A percentile compares a stretch with the other conserved stretches of the same genome.
phyloP scores from a whole-genome alignment of 179 eudicot genomes.

The Silene noctiflora region DNA sequence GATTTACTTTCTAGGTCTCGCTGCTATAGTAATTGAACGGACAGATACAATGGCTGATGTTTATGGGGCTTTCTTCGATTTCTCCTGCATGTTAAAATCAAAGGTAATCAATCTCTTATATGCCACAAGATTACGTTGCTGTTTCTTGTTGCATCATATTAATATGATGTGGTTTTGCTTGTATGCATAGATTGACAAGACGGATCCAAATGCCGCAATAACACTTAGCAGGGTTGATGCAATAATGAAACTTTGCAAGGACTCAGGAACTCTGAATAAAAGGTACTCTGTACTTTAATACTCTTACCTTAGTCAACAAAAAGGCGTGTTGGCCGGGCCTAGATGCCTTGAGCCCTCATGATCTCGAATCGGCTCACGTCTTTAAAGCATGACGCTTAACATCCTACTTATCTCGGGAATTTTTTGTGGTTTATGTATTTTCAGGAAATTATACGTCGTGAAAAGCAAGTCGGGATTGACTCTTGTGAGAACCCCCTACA shows the following conservation, averaged over 20 bases:
- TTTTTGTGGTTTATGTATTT: not conserved
- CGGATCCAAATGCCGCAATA: slow-evolving; percentile 69
- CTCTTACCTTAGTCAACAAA: not conserved
- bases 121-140: not conserved
- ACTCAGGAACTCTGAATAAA: slow-evolving; percentile 60
- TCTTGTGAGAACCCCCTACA: no score
- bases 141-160: not conserved
- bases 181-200: slow-evolving; percentile 48
- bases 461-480: slow-evolving; percentile 38
- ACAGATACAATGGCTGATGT: slow-evolving; percentile 76
- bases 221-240: slow-evolving; percentile 60
- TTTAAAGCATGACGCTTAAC: not conserved
- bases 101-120: slow-evolving; percentile 49
- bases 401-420: not conserved
- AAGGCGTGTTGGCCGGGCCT: not conserved
- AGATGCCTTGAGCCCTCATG: not conserved
- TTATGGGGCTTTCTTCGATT: slow-evolving; percentile 78
- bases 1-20: slow-evolving; percentile 49
- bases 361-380: not conserved
- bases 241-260: slow-evolving; percentile 57
- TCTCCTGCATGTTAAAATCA: slow-evolving; percentile 62
- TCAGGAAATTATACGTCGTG: slow-evolving; percentile 60
- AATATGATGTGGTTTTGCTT: not conserved
- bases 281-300: no score
- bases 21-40: slow-evolving; percentile 67